phyloP scores from a whole-genome alignment of 2,329 filamentous ascomycete species.

The Aureobasidium sp. region DNA sequence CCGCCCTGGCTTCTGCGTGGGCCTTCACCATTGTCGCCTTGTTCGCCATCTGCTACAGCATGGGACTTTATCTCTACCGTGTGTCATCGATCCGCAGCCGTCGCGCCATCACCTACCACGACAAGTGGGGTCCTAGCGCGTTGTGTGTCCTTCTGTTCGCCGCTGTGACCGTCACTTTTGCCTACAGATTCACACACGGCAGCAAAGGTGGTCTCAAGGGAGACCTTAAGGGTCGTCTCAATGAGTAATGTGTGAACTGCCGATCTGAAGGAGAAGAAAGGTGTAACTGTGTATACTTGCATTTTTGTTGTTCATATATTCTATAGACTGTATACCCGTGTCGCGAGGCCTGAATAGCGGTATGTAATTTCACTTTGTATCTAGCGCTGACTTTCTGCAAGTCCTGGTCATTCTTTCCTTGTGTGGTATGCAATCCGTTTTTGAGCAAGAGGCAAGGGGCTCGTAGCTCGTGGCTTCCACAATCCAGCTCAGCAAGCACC shows the following conservation, averaged over 20 bases:
- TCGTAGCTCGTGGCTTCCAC: background rate
- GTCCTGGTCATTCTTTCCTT: background rate
- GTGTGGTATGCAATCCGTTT: too few relatives aligned
- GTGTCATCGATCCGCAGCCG: conserved; percentile 77
- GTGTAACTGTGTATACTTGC: background rate
- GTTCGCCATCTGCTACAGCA: conserved; percentile 70
- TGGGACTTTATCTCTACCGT: conserved; percentile 80
- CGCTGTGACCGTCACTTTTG: conserved; percentile 75
- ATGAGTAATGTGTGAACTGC: background rate
- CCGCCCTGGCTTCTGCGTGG: conserved; percentile 55
- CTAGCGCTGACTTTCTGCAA: background rate
- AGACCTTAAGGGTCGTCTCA: conserved; percentile 1
- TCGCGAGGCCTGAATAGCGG: background rate
- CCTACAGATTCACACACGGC: conserved; percentile 56
- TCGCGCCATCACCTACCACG: conserved; percentile 84
- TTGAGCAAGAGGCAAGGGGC: too few relatives aligned
- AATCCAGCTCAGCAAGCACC: background rate
- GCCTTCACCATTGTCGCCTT: conserved; percentile 79
- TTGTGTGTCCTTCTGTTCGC: conserved; percentile 66
- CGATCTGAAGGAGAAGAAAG: background rate
- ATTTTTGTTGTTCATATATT: background rate
- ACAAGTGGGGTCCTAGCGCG: conserved; percentile 73
- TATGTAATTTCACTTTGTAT: conserved; percentile 5
- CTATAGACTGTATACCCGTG: conserved; percentile 14
- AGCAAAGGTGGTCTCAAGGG: conserved; percentile 45